Conservation (phyloP, 2,329 filamentous ascomycete species). For the Aspergillus unguis region DNA sequence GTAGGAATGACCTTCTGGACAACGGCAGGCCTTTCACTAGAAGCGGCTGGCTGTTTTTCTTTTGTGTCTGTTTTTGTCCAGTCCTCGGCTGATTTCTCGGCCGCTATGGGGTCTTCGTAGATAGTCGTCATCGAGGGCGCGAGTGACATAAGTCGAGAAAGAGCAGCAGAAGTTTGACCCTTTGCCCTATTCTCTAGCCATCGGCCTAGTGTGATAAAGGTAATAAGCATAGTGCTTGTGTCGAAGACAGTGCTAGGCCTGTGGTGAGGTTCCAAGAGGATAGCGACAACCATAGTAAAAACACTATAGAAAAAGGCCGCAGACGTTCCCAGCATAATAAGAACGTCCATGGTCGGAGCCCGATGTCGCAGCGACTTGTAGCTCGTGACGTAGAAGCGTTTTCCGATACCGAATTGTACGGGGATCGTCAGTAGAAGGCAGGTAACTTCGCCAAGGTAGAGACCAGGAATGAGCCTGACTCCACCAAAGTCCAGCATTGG, state of each 20-base stretch:
- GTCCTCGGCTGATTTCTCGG: constrained; percentile 79
- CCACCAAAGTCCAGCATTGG: constrained; percentile 73
- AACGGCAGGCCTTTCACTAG: constrained; percentile 43
- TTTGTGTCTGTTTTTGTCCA: constrained; percentile 51
- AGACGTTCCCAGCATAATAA: constrained; percentile 90
- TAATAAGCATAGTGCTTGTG: constrained; percentile 97
- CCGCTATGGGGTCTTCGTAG: constrained; percentile 89
- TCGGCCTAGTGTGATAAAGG: constrained; percentile 85
- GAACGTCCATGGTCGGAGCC: constrained; percentile 95
- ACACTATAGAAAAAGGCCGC: constrained; percentile 95
- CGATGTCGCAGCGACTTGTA: constrained; percentile 88
- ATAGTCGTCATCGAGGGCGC: constrained; percentile 97
- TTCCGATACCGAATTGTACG: constrained; percentile 93
- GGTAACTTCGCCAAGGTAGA: constrained; percentile 84
- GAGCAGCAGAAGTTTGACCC: constrained; percentile 89
- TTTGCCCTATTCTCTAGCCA: constrained; percentile 94
- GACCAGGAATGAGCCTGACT: constrained; percentile 63
- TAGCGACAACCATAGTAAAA: constrained; percentile 78
- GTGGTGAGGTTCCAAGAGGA: constrained; percentile 70
- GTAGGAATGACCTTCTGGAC: constrained; percentile 87
- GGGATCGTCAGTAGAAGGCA: constrained; percentile 84
- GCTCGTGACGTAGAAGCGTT: constrained; percentile 89
- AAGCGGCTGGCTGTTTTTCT: constrained; percentile 13
- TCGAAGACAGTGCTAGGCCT: constrained; percentile 90
- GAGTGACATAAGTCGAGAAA: constrained; percentile 91